Conservation (phyloP, 2,329 filamentous ascomycete genomes). For the Clonostachys rhizophaga region DNA sequence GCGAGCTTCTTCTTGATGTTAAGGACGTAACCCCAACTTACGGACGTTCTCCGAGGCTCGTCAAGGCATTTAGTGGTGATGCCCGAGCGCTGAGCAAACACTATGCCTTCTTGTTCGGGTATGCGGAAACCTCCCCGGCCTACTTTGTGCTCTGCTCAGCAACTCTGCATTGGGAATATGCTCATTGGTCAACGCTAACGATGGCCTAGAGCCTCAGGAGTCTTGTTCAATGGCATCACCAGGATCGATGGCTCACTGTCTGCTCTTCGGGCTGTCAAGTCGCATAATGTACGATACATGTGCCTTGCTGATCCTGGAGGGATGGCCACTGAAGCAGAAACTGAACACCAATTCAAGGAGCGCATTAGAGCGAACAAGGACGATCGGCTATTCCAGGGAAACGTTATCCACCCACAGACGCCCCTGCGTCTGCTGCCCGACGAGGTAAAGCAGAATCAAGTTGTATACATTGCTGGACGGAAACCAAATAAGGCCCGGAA, state of each 20-base stretch:
- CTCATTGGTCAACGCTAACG: no score
- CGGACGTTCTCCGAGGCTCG: background rate
- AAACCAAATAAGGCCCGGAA: constrained; percentile 61
- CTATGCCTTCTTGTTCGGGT: background rate
- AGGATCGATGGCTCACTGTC: no score
- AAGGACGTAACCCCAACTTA: background rate
- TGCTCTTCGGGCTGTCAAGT: no score
- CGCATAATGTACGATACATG: no score
- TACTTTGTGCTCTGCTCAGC: no score
- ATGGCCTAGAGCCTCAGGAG: no score
- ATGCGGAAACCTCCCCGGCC: background rate
- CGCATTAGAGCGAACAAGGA: constrained; percentile 8
- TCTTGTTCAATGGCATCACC: no score
- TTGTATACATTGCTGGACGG: constrained; percentile 71
- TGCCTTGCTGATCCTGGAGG: no score
- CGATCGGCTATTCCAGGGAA: constrained; percentile 24
- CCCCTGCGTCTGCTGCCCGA: constrained; percentile 63
- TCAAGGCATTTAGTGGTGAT: background rate
- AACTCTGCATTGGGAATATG: no score
- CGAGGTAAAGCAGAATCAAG: constrained; percentile 31
- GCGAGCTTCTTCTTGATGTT: no score
- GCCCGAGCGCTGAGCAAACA: background rate
- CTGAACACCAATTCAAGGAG: no score
- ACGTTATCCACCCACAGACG: constrained; percentile 77
- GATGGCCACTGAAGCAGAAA: no score